Conservation (phyloP, 257 asterid species). For the Lithospermum erythrorhizon region DNA sequence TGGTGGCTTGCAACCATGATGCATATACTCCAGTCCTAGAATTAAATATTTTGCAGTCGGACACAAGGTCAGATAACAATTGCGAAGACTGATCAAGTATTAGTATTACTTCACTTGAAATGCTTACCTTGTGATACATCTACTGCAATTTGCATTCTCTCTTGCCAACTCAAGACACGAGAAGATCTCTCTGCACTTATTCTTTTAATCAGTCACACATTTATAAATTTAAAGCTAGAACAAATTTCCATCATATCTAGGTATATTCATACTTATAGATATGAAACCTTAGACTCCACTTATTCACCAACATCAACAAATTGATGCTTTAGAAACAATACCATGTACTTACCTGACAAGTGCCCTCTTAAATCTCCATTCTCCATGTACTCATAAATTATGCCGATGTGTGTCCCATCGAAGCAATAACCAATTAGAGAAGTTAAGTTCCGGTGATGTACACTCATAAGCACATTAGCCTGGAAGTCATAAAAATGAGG, state of each 20-base stretch:
- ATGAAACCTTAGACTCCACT: not conserved
- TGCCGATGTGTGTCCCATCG: slow-evolving; percentile 24
- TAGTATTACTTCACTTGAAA: not conserved
- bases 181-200: slow-evolving; percentile 7
- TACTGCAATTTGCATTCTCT: slow-evolving; percentile 23
- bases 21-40: slow-evolving; percentile 43
- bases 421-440: slow-evolving; percentile 32
- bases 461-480: slow-evolving; percentile 34
- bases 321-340: no score
- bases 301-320: not conserved
- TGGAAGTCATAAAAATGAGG: slow-evolving; percentile 1
- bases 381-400: slow-evolving; percentile 36
- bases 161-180: slow-evolving; percentile 26
- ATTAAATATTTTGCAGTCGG: no score
- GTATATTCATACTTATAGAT: no score
- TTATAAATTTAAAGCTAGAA: not conserved
- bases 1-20: slow-evolving; percentile 31
- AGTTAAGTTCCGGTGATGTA: slow-evolving; percentile 33
- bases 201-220: not conserved
- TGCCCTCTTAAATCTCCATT: slow-evolving; percentile 23
- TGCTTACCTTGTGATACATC: slow-evolving; percentile 37
- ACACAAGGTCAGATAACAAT: no score
- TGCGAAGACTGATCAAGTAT: no score
- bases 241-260: not conserved
- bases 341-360: slow-evolving; percentile 20